phyloP scores from a whole-genome alignment of 192 early-diverging fungal species.

The Entomortierella chlamydospora region DNA sequence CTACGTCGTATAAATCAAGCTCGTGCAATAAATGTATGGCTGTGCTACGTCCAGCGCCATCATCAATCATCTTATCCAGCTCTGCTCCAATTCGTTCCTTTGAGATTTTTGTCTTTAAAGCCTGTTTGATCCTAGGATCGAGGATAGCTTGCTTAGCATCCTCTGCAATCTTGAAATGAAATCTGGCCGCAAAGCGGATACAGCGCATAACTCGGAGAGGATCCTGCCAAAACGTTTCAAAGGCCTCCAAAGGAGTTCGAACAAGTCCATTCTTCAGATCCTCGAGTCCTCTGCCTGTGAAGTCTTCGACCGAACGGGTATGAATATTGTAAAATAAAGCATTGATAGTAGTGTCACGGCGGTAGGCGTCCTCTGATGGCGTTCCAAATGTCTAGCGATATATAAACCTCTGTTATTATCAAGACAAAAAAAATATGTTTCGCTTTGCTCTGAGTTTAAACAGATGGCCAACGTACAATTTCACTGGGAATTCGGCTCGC shows the following conservation, averaged over 20 bases:
- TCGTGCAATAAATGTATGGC: constrained; percentile 55
- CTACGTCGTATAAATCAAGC: constrained; percentile 58
- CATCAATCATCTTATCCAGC: constrained; percentile 90
- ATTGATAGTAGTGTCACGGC: constrained; percentile 98
- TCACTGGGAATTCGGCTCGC: constrained; percentile 82
- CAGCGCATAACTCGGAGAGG: constrained; percentile 94
- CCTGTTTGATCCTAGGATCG: constrained; percentile 66
- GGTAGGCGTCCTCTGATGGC: constrained; percentile 89
- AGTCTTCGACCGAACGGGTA: constrained; percentile 87
- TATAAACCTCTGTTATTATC: neutral
- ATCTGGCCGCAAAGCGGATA: constrained; percentile 94
- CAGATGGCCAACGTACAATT: constrained; percentile 56
- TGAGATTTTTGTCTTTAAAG: constrained; percentile 86
- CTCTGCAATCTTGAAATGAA: constrained; percentile 79
- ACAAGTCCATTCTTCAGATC: constrained; percentile 82
- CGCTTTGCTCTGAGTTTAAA: too few relatives aligned
- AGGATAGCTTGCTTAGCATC: constrained; percentile 72
- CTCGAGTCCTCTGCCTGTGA: constrained; percentile 76
- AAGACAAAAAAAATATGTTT: too few relatives aligned
- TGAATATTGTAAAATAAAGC: constrained; percentile 97
- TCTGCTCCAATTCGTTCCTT: constrained; percentile 93
- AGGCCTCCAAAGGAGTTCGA: constrained; percentile 90
- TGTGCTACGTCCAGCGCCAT: constrained; percentile 43
- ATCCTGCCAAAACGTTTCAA: constrained; percentile 94
- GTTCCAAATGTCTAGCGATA: constrained; percentile 79